These are phyloP conservation scores for Kalmanozyma brasiliensis DNA, from an alignment of 1,284 basidiomycete genomes.

Conservation along the genomic window DNA sequence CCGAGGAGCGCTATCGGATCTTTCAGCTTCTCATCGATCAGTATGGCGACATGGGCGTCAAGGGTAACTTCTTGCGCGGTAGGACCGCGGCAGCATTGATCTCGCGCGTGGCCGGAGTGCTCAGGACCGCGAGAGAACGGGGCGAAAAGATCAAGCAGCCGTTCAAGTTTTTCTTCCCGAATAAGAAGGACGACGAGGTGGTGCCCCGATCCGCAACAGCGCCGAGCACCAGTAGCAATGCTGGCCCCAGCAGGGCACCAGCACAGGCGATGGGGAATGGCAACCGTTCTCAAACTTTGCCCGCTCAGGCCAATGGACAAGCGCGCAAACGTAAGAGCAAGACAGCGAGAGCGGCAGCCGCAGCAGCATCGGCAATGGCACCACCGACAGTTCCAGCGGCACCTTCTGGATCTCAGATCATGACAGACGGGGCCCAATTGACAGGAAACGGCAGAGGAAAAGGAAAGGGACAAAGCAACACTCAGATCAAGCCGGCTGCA, in stretches of 20 bases:
- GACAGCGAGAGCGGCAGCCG: background rate
- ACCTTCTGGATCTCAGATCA: too few species aligned
- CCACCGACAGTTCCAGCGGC: background rate
- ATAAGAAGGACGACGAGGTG: slow-evolving; percentile 25
- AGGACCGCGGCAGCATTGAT: slow-evolving; percentile 35
- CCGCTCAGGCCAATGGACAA: slow-evolving; percentile 3
- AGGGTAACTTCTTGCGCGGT: slow-evolving; percentile 38
- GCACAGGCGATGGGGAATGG: background rate
- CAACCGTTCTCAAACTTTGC: slow-evolving; percentile 14
- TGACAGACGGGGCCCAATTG: too few species aligned
- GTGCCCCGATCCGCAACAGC: slow-evolving; percentile 8
- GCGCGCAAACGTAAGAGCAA: slow-evolving; percentile 2
- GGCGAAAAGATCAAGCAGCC: slow-evolving; percentile 46
- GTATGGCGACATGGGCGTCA: slow-evolving; percentile 39
- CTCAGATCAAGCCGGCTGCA: background rate
- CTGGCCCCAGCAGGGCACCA: slow-evolving; percentile 1
- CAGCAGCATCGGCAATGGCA: background rate
- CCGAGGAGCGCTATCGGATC: slow-evolving; percentile 38
- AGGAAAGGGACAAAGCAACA: slow-evolving; percentile 9
- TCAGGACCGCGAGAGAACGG: slow-evolving; percentile 26
- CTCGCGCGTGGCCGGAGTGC: slow-evolving; percentile 27
- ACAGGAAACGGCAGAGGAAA: slow-evolving; percentile 13
- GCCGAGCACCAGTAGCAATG: slow-evolving; percentile 5
- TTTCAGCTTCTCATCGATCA: slow-evolving; percentile 39
- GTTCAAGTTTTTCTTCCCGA: slow-evolving; percentile 47